Base-by-base conservation (phyloP, 2,329 filamentous ascomycete genomes). In the Fusarium fujikuroi region DNA sequence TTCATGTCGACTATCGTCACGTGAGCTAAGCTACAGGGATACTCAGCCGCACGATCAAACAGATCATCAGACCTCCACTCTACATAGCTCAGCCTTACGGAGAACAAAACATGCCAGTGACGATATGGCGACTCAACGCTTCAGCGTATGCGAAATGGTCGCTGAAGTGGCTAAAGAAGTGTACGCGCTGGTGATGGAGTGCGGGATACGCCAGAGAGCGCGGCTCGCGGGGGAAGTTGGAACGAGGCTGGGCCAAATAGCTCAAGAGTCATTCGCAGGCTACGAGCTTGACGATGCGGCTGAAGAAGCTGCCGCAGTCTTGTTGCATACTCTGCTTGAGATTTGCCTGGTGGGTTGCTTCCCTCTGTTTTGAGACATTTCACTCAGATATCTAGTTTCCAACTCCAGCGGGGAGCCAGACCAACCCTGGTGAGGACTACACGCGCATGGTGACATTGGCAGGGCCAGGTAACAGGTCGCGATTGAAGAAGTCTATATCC, bases 341-440 rank as follows among this genome's bases (percentile, higher is more conserved):
- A 21, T 59, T 1, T 59, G 56, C 23, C 23, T 50, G 19, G 56
- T 59, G 3, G 2, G 4, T 7, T 5, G 0, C 0, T 0, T n/a
- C 0, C 7, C 9, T 10, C 0, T 0, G 0, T 6, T 5, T 2
- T 14, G 0, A 14, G 7, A 40, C 50, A 12, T 2, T 2, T 21
- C 0, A 18, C n/a, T 34, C 1, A 34, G 19, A 19, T 3, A 3
- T 16, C 0, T 23, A 58, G 54, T 58, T 47, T 19, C 54, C 54
- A 0, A 53, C 6, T 12, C 4, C 18, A 6, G 7, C 3, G 0
- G 18, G 16, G 0, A 36, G 19, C 4, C 50, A 39, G 7, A 25
- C 7, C 2, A 9, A n/a, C 2, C 50, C 50, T 12, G 2, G 1
- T 2, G 36, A n/a, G 2, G 23, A n/a, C 4, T 54, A 54, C 12